Conservation (phyloP, 768 basidiomycete species). For the Pisolithus albus region DNA sequence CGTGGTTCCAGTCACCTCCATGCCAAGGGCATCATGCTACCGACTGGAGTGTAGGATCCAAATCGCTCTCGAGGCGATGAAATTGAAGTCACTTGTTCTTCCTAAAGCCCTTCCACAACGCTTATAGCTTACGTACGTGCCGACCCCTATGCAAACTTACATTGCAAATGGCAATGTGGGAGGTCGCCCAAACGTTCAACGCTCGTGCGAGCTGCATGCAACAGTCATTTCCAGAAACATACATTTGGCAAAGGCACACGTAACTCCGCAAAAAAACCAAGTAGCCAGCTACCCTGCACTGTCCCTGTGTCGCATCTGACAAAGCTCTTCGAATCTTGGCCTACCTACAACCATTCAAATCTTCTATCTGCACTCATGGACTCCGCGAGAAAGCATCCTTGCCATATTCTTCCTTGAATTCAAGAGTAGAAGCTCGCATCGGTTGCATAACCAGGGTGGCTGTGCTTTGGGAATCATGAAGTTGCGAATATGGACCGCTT, state of each 20-base stretch:
- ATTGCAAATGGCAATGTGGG: no score
- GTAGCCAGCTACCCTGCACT: conserved; percentile 29
- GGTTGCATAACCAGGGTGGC: conserved; percentile 26
- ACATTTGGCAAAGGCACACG: background rate
- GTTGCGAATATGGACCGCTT: conserved; percentile 16
- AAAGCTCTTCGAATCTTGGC: background rate
- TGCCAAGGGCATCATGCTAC: no score
- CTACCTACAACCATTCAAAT: background rate
- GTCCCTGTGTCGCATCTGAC: conserved; percentile 12
- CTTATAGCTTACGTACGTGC: no score
- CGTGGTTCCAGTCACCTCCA: no score
- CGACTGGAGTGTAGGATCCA: no score
- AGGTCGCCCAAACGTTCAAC: no score
- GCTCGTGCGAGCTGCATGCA: background rate
- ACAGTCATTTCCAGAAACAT: background rate
- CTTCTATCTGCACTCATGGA: background rate
- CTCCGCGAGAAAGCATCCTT: conserved; percentile 13
- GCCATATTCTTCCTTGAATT: conserved; percentile 14
- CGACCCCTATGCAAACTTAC: no score
- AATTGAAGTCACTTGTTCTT: no score
- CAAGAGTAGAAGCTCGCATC: conserved; percentile 13
- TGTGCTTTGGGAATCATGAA: conserved; percentile 23
- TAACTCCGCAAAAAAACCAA: conserved; percentile 10
- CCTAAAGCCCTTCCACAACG: no score
- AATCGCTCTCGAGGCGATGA: no score